Conservation (phyloP, 768 basidiomycete genomes). For the Nevesoporus exiguus region DNA sequence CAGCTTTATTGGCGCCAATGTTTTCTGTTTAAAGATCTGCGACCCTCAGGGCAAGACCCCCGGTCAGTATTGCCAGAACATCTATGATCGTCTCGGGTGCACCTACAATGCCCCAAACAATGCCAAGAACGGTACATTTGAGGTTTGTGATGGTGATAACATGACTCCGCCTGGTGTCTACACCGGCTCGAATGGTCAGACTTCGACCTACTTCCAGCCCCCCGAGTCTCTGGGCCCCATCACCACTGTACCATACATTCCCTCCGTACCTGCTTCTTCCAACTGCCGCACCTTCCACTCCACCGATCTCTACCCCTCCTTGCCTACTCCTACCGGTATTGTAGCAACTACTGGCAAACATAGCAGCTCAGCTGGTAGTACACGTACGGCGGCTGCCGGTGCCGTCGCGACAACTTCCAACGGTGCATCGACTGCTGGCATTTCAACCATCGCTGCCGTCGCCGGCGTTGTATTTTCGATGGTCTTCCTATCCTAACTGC, state of each 20-base stretch:
- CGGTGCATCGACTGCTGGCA: conserved; percentile 18
- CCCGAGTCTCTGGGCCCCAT: conserved; percentile 46
- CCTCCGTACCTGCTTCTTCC: conserved; percentile 39
- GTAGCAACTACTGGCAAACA: not conserved
- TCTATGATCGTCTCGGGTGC: conserved; percentile 73
- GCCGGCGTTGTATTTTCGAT: conserved; percentile 35
- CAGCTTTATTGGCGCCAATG: conserved; percentile 64
- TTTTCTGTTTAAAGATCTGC: conserved; percentile 73
- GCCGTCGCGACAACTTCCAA: conserved; percentile 16
- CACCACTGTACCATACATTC: conserved; percentile 41
- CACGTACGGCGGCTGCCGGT: conserved; percentile 15
- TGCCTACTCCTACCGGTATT: conserved; percentile 12
- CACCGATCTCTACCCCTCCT: conserved; percentile 33
- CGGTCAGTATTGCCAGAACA: conserved; percentile 61
- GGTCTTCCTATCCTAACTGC: conserved; percentile 31
- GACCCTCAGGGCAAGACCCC: conserved; percentile 52
- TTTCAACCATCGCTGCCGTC: conserved; percentile 32
- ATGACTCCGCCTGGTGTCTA: conserved; percentile 58
- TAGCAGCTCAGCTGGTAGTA: conserved; percentile 1
- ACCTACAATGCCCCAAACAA: conserved; percentile 67
- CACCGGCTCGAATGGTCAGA: conserved; percentile 35
- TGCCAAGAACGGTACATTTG: conserved; percentile 57
- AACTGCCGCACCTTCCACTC: conserved; percentile 41
- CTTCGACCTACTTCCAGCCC: conserved; percentile 45
- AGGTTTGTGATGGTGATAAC: conserved; percentile 63